Percentiles rank a stretch among this genome's conserved stretches.
Conservation (phyloP, 2,329 filamentous ascomycete genomes). For the Pseudogymnoascus verrucosus region DNA sequence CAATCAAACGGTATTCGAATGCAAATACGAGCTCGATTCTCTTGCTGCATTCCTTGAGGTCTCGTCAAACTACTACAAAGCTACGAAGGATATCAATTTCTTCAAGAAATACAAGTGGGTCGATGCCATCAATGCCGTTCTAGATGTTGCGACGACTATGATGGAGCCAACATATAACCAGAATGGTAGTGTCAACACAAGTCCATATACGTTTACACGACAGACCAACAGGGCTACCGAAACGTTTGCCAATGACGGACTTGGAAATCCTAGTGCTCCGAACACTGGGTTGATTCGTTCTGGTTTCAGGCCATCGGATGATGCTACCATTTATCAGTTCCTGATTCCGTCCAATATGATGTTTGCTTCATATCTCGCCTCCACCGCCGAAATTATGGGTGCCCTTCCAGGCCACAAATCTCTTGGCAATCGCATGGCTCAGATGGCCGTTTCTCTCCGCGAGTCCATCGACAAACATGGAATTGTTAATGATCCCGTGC, state of each 20-base stretch:
- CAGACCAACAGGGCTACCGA: constrained; percentile 67
- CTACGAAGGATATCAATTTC: constrained; percentile 63
- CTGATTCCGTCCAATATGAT: constrained; percentile 88
- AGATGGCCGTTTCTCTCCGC: constrained; percentile 54
- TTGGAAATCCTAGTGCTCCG: constrained; percentile 68
- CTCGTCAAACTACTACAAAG: constrained; percentile 68
- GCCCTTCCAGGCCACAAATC: constrained; percentile 40
- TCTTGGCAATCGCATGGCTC: constrained; percentile 48
- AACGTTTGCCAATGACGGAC: constrained; percentile 67
- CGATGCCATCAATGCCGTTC: constrained; percentile 59
- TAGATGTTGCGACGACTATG: constrained; percentile 63
- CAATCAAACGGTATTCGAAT: constrained; percentile 71
- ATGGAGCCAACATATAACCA: constrained; percentile 64
- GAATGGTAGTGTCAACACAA: constrained; percentile 45
- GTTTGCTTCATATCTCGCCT: constrained; percentile 56
- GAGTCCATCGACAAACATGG: constrained; percentile 63
- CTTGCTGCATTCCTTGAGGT: constrained; percentile 80
- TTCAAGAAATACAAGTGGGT: constrained; percentile 70
- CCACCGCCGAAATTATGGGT: constrained; percentile 44
- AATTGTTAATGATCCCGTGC: constrained; percentile 54
- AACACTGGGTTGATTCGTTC: constrained; percentile 76
- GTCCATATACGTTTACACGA: constrained; percentile 70
- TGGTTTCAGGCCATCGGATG: constrained; percentile 85
- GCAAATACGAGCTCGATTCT: constrained; percentile 93
- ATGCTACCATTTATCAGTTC: constrained; percentile 73